A percentile compares a stretch with the other conserved stretches of the same genome.
Evolutionary conservation across 2,329 filamentous ascomycete species (phyloP).

Genomic region (Diaporthe ampelina): DNA sequence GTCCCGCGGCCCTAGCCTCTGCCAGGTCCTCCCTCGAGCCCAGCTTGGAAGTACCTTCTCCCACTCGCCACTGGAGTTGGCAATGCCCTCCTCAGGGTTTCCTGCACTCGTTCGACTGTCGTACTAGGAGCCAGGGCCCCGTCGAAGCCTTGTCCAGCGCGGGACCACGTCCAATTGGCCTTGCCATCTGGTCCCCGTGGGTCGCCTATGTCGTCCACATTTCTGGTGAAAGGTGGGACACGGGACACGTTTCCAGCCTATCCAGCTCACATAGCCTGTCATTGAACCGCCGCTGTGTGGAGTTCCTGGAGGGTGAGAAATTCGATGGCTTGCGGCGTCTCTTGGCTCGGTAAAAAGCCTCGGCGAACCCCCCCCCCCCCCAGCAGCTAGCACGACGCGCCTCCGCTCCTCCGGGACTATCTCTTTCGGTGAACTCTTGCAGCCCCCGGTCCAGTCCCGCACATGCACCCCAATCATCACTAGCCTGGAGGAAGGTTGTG

Average conservation of each 20-base stretch:
- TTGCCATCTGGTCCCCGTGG: slow-evolving; percentile 41
- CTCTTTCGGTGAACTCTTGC: slow-evolving; percentile 35
- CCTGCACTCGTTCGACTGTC: slow-evolving; percentile 29
- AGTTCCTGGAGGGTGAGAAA: slow-evolving; percentile 31
- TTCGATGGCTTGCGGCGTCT: slow-evolving; percentile 41
- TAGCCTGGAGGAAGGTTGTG: slow-evolving; percentile 36
- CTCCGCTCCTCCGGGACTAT: slow-evolving; percentile 38
- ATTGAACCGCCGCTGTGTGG: slow-evolving; percentile 35
- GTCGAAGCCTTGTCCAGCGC: slow-evolving; percentile 41
- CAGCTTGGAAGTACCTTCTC: neutral
- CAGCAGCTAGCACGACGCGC: slow-evolving; percentile 37
- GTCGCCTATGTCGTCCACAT: slow-evolving; percentile 38
- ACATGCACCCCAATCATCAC: slow-evolving; percentile 39
- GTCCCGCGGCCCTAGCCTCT: slow-evolving; percentile 16
- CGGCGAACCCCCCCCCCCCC: slow-evolving; percentile 39
- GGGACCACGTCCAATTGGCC: slow-evolving; percentile 38
- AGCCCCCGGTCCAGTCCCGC: slow-evolving; percentile 27
- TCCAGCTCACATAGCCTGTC: slow-evolving; percentile 32
- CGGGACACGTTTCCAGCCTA: slow-evolving; percentile 38
- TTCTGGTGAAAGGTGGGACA: slow-evolving; percentile 39
- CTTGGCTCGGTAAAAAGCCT: slow-evolving; percentile 39
- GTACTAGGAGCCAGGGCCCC: slow-evolving; percentile 16
- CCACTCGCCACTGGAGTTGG: neutral
- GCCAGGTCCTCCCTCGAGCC: neutral
- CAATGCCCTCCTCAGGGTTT: neutral